These are phyloP conservation scores for Fusarium mundagurra DNA, from an alignment of 2,329 filamentous ascomycete species.

Conservation along the genomic window DNA sequence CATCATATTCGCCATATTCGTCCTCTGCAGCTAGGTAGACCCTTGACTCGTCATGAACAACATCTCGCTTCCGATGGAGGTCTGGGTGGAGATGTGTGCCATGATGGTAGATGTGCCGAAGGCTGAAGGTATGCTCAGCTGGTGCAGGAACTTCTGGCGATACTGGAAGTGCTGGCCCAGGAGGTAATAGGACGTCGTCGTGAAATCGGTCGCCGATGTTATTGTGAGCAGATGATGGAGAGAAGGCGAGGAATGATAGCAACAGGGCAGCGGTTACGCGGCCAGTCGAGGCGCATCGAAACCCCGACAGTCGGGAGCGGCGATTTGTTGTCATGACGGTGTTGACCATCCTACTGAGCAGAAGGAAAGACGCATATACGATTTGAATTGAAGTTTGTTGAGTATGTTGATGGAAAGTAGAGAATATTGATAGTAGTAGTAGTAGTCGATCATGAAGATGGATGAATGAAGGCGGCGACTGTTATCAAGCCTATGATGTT, in stretches of 20 bases:
- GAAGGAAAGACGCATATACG: conserved; percentile 6
- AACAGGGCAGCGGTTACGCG: conserved; percentile 71
- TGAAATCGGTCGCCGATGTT: conserved; percentile 48
- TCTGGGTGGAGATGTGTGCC: conserved; percentile 81
- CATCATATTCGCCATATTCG: conserved; percentile 60
- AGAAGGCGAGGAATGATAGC: conserved; percentile 73
- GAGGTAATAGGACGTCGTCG: conserved; percentile 56
- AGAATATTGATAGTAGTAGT: conserved; percentile 4
- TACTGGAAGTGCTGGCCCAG: conserved; percentile 52
- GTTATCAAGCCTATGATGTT: conserved; percentile 43
- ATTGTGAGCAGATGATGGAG: conserved; percentile 54
- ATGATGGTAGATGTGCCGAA: conserved; percentile 94
- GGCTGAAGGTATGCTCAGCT: conserved; percentile 69
- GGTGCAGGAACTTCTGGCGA: conserved; percentile 56
- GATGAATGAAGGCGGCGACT: conserved; percentile 27
- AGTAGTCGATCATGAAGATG: conserved; percentile 1
- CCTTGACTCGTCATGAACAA: conserved; percentile 62
- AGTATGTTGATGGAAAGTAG: conserved; percentile 16
- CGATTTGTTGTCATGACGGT: conserved; percentile 35
- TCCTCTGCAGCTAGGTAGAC: conserved; percentile 73
- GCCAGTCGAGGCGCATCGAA: conserved; percentile 64
- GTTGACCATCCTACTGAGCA: conserved; percentile 14
- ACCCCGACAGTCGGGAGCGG: conserved; percentile 24
- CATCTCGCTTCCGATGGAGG: conserved; percentile 80
- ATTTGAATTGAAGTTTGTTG: background rate